Evolutionary conservation across 2,329 filamentous ascomycete genomes (phyloP).

Genomic region (Pleomassaria siparia): DNA sequence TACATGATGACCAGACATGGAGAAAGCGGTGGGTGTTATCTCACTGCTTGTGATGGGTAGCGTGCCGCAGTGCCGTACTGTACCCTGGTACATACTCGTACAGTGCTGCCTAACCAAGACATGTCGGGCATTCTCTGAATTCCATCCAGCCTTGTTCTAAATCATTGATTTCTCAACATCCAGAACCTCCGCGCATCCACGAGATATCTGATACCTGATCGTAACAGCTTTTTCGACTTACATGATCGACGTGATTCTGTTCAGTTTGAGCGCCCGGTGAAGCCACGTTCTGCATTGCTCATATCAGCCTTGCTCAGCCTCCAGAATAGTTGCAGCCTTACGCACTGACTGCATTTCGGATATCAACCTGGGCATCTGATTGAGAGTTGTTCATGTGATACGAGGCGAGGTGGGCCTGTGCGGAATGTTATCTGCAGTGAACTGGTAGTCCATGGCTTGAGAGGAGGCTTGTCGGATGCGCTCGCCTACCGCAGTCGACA

Average conservation of each 20-base stretch:
- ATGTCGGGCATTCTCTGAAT: too few species aligned
- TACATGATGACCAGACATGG: too few species aligned
- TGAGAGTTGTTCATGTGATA: too few species aligned
- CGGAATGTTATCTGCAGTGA: background rate
- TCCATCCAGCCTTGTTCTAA: too few species aligned
- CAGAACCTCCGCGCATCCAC: background rate
- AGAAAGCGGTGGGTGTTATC: too few species aligned
- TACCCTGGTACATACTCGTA: too few species aligned
- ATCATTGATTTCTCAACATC: background rate
- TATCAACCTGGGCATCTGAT: background rate
- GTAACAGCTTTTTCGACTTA: background rate
- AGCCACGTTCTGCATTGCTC: slow-evolving; percentile 4
- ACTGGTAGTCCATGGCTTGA: background rate
- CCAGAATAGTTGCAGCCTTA: background rate
- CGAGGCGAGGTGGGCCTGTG: too few species aligned
- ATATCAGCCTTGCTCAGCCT: slow-evolving; percentile 21
- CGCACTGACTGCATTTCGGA: background rate
- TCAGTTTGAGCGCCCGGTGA: slow-evolving; percentile 12
- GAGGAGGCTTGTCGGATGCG: too few species aligned
- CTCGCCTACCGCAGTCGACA: too few species aligned
- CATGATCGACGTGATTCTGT: slow-evolving; percentile 1
- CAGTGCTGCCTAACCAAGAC: too few species aligned
- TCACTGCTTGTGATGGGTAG: too few species aligned
- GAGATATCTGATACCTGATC: background rate
- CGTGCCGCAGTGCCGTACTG: too few species aligned